Conservation (phyloP, 108 stramenopile genomes). For the Epithemia pelagica region DNA sequence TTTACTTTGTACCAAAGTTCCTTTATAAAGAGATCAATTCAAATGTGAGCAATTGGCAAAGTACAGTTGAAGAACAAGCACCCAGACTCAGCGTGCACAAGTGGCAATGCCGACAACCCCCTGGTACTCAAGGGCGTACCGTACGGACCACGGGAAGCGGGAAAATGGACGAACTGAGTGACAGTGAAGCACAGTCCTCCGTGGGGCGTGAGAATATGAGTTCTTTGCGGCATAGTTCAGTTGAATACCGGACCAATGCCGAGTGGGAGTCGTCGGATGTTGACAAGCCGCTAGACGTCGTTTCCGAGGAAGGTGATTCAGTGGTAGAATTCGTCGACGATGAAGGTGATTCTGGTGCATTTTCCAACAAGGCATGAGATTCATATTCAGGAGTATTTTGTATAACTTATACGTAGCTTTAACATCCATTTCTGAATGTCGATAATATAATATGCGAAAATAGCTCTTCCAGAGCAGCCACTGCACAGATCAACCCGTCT, state of each 20-base stretch:
- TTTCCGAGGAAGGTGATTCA: background rate
- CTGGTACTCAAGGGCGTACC: too few species aligned
- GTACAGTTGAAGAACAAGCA: background rate
- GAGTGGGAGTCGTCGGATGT: too few species aligned
- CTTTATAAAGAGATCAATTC: background rate
- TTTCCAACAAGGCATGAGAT: background rate
- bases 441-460: too few species aligned
- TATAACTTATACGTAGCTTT: background rate
- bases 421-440: background rate
- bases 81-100: background rate
- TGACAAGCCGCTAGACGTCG: background rate
- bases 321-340: background rate
- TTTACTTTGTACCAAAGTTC: constrained; percentile 22
- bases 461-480: too few species aligned
- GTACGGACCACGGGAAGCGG: too few species aligned
- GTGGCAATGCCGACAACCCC: background rate
- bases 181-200: background rate
- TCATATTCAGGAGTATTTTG: background rate
- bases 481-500: too few species aligned
- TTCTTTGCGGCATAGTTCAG: background rate
- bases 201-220: background rate
- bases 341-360: background rate
- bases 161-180: background rate
- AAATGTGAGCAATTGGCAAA: too few species aligned
- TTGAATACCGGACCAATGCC: background rate